Base-by-base conservation (phyloP, 495 filamentous ascomycete species). In the Extremus antarcticus region DNA sequence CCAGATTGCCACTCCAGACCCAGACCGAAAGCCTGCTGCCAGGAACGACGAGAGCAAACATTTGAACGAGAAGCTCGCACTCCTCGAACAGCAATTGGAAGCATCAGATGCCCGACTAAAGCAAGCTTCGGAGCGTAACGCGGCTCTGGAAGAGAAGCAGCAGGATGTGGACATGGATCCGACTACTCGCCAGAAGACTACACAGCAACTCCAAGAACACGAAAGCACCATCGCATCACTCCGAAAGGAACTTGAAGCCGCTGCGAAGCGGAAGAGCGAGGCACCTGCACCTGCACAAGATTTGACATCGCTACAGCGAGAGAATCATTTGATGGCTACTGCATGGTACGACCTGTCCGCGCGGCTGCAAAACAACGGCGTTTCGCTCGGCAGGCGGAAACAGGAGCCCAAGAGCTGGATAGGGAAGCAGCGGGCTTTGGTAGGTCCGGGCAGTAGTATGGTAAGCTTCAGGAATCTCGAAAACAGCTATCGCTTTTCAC, bases 291-390 rank as follows among this genome's bases (percentile, higher is more conserved):
- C 41, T 47, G 43, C 55, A 22, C 43, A 52, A 8, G 63, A 63
- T 35, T 2, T 59, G 19, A 52, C 52, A 20, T 47, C 55, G n/a
- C 57, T 67, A 50, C 55, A 87, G 65, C 82, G 86, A 54, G 92
- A 98, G 70, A 87, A 90, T 59, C 74, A 73, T 50, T 80, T 97
- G 68, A 88, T 98, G 56, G 75, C 84, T 25, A 90, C 84, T 2
- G 90, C 92, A 11, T 98, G 88, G 87, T 94, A 95, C 69, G 88
- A 95, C 61, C 78, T 96, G 40, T 78, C 88, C 15, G 81, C 78
- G 63, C 77, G 91, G 39, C 67, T 95, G 57, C 90, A 96, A 71
- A 90, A 85, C 70, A 94, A 90, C 69, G 88, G 85, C 60, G 85
- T 95, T 47, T 81, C 85, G 19, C 69, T 89, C 61, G 85, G 79